A percentile compares a stretch with the other conserved stretches of the same genome.
These are phyloP conservation scores for Debaryomycetaceae sp. DNA, from an alignment of 1,139 yeast genomes.

Conservation along the genomic window DNA sequence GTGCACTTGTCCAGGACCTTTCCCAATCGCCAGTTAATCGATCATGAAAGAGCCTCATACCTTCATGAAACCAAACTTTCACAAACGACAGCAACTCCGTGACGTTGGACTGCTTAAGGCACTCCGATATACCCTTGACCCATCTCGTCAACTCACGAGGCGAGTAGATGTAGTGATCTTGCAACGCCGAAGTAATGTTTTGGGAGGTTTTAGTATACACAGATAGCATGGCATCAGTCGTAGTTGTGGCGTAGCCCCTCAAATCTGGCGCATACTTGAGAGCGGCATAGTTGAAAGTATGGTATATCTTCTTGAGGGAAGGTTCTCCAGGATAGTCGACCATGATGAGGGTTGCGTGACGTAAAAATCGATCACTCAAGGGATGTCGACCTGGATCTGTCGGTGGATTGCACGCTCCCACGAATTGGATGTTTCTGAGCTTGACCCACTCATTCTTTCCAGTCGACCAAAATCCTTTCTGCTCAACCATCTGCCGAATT, in stretches of 20 bases:
- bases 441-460: constrained; percentile 55
- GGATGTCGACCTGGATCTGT: constrained; percentile 64
- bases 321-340: constrained; percentile 70
- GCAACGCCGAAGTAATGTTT: constrained; percentile 23
- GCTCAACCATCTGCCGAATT: constrained; percentile 65
- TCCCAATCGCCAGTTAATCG: constrained; percentile 45
- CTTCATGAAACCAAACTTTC: constrained; percentile 78
- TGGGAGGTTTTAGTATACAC: constrained; percentile 41
- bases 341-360: constrained; percentile 59
- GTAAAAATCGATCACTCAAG: constrained; percentile 52
- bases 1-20: constrained; percentile 37
- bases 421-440: constrained; percentile 62
- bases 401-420: constrained; percentile 93
- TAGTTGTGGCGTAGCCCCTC: constrained; percentile 37
- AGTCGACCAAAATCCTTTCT: constrained; percentile 68
- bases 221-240: constrained; percentile 60
- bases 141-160: constrained; percentile 92
- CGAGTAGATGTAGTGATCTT: constrained; percentile 63
- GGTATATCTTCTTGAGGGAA: constrained; percentile 62
- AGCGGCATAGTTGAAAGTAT: constrained; percentile 44
- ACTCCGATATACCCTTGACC: constrained; percentile 66
- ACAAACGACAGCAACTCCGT: constrained; percentile 34
- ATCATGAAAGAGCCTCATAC: constrained; percentile 65
- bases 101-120: constrained; percentile 30
- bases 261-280: constrained; percentile 56